Conservation (phyloP, 768 basidiomycete species). For the Boletus tylopilopsis region DNA sequence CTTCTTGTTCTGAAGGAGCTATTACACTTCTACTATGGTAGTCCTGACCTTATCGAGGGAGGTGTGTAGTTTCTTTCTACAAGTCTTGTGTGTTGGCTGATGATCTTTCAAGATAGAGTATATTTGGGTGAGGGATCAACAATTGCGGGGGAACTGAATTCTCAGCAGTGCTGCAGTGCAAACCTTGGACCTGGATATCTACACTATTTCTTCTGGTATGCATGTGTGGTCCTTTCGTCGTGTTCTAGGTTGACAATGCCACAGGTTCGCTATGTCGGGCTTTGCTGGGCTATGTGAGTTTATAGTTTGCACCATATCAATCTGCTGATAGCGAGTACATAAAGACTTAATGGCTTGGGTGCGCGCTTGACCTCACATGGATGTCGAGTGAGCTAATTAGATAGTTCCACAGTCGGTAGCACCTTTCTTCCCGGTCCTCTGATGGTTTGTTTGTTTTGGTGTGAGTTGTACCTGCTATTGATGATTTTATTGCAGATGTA, state of each 20-base stretch:
- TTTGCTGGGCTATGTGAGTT: conserved; percentile 5
- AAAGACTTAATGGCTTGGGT: conserved; percentile 1
- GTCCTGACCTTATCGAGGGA: conserved; percentile 3
- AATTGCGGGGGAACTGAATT: too few relatives aligned
- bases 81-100: not conserved
- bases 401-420: not conserved
- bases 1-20: too few relatives aligned
- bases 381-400: not conserved
- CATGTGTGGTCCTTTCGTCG: not conserved
- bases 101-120: conserved; percentile 3
- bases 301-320: too few relatives aligned
- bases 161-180: not conserved
- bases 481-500: not conserved
- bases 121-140: conserved; percentile 7
- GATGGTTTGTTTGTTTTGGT: not conserved
- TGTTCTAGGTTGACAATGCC: not conserved
- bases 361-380: not conserved
- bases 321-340: not conserved
- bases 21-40: not conserved
- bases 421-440: not conserved
- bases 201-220: conserved; percentile 7
- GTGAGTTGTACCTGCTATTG: not conserved
- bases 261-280: conserved; percentile 6
- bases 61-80: not conserved
- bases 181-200: conserved; percentile 9